A percentile compares a stretch with the other conserved stretches of the same genome.
These are phyloP conservation scores for Phoma sp. DNA, from an alignment of 2,329 filamentous ascomycete species.

Conservation along the genomic window DNA sequence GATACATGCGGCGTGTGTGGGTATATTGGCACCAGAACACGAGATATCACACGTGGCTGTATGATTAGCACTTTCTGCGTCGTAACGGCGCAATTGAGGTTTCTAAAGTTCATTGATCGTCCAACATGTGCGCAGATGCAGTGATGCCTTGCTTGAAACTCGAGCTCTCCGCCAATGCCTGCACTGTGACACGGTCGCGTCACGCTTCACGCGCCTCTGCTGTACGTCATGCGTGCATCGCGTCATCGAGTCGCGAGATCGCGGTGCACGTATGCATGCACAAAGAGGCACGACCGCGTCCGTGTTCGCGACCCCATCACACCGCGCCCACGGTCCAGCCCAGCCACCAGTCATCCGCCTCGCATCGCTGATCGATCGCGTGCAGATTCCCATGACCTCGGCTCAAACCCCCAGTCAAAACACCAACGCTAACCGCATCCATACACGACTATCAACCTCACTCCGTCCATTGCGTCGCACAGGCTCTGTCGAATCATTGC, in stretches of 20 bases:
- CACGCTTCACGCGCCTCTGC: constrained; percentile 3
- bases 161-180: neutral
- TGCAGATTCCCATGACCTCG: constrained; percentile 11
- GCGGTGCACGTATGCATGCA: neutral
- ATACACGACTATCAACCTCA: constrained; percentile 9
- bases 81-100: constrained; percentile 29
- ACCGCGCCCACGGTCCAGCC: constrained; percentile 5
- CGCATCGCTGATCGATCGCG: constrained; percentile 9
- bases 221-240: constrained; percentile 10
- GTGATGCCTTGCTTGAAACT: neutral
- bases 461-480: neutral
- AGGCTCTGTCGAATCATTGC: neutral
- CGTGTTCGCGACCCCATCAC: neutral
- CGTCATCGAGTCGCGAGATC: constrained; percentile 1
- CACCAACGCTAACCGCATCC: constrained; percentile 10
- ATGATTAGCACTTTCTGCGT: constrained; percentile 33
- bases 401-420: neutral
- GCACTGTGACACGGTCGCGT: constrained; percentile 1
- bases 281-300: neutral
- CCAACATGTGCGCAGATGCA: neutral
- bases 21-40: constrained; percentile 12
- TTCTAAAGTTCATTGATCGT: constrained; percentile 6
- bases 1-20: constrained; percentile 24
- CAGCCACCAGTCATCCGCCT: neutral
- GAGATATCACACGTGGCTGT: constrained; percentile 26